These are phyloP conservation scores for Tylopilus sp. DNA, from an alignment of 768 basidiomycete genomes.

Conservation along the genomic window DNA sequence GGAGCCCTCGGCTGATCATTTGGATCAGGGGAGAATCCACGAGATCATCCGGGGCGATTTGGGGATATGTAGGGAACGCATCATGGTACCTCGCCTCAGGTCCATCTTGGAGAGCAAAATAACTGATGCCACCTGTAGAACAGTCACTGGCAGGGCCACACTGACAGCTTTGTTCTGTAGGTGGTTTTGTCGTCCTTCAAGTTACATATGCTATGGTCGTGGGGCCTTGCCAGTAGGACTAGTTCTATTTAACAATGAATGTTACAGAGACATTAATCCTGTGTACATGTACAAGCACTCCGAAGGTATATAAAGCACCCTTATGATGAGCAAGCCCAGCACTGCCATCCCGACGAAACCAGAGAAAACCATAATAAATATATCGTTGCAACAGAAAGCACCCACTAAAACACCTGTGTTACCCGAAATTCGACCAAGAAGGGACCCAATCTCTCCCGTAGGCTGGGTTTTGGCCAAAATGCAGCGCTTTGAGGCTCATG, in stretches of 20 bases:
- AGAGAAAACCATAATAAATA: neutral
- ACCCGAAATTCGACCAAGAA: slow-evolving; percentile 50
- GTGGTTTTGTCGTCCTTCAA: too few species aligned
- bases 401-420: neutral
- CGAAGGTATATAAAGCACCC: neutral
- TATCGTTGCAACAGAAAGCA: neutral
- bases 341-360: neutral
- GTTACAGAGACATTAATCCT: neutral
- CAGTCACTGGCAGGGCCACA: too few species aligned
- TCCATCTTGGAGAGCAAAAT: too few species aligned
- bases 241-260: neutral
- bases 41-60: too few species aligned
- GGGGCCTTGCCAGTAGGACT: too few species aligned
- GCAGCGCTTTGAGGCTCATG: slow-evolving; percentile 47
- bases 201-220: too few species aligned
- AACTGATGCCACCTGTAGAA: too few species aligned
- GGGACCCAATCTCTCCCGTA: slow-evolving; percentile 48
- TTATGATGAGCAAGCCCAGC: neutral
- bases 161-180: too few species aligned
- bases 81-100: too few species aligned
- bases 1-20: too few species aligned
- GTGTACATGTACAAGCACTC: neutral
- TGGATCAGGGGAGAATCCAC: too few species aligned
- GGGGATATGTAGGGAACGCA: too few species aligned
- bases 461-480: slow-evolving; percentile 38